phyloP scores from a whole-genome alignment of 192 early-diverging fungal species.

The Podila clonocystis region DNA sequence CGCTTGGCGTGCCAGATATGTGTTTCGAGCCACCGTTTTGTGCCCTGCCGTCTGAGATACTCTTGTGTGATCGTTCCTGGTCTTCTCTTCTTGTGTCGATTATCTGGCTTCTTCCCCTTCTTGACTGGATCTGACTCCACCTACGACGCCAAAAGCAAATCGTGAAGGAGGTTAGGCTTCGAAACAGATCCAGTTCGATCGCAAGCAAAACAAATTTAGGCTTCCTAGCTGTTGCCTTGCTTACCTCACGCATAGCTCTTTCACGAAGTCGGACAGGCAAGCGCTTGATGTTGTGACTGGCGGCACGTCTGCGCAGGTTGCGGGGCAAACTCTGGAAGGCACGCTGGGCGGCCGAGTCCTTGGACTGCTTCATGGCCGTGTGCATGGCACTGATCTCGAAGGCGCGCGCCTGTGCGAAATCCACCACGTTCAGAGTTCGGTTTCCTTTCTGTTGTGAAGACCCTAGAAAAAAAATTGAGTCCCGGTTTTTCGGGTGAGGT shows the following conservation, averaged over 20 bases:
- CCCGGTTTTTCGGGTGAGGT: no score
- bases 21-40: conserved; percentile 92
- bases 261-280: conserved; percentile 86
- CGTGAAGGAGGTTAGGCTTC: no score
- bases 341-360: conserved; percentile 48
- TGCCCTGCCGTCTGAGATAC: conserved; percentile 60
- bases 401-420: conserved; percentile 69
- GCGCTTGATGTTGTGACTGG: conserved; percentile 94
- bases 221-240: not conserved
- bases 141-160: not conserved
- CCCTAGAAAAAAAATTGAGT: not conserved
- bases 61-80: conserved; percentile 56
- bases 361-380: conserved; percentile 73
- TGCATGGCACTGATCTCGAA: conserved; percentile 91
- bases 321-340: conserved; percentile 93
- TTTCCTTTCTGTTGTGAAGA: not conserved
- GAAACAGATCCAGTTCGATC: not conserved
- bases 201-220: not conserved
- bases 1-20: conserved; percentile 99
- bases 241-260: conserved; percentile 77
- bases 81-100: conserved; percentile 53
- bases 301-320: conserved; percentile 91
- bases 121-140: conserved; percentile 47
- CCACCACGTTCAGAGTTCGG: not conserved
- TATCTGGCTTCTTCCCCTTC: conserved; percentile 57